Evolutionary conservation across 768 basidiomycete genomes (phyloP).

Genomic region (Collybia sordida): DNA sequence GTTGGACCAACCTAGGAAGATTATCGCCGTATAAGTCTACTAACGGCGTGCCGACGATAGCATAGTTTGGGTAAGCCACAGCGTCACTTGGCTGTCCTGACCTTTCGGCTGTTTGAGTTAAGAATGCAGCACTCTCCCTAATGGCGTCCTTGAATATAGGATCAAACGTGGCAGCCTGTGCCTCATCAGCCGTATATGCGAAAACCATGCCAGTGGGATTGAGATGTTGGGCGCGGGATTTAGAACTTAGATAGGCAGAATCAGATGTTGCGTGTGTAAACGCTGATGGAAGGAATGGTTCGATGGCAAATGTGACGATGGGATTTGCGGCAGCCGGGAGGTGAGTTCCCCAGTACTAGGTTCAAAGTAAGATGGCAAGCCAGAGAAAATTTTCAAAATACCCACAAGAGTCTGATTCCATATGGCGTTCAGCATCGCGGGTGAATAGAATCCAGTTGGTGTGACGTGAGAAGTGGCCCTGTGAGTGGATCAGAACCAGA

Average conservation of each 20-base stretch:
- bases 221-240: slow-evolving; percentile 32
- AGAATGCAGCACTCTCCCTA: slow-evolving; percentile 33
- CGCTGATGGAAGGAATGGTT: slow-evolving; percentile 46
- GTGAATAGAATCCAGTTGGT: slow-evolving; percentile 33
- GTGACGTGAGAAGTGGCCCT: slow-evolving; percentile 42
- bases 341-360: slow-evolving; percentile 44
- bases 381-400: not conserved
- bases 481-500: not conserved
- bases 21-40: slow-evolving; percentile 51
- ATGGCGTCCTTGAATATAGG: slow-evolving; percentile 36
- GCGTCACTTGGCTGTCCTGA: slow-evolving; percentile 35
- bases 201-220: slow-evolving; percentile 48
- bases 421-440: slow-evolving; percentile 37
- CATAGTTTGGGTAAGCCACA: slow-evolving; percentile 64
- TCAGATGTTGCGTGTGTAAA: slow-evolving; percentile 34
- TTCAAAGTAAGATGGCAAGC: not conserved
- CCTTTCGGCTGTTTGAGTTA: slow-evolving; percentile 36
- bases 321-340: slow-evolving; percentile 22
- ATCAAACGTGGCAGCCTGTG: slow-evolving; percentile 29
- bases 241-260: slow-evolving; percentile 45
- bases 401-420: slow-evolving; percentile 42
- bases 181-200: slow-evolving; percentile 33
- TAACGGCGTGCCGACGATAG: slow-evolving; percentile 49
- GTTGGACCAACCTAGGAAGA: slow-evolving; percentile 32
- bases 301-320: slow-evolving; percentile 43